These are phyloP conservation scores for Silene conica DNA, from an alignment of 148 eudicot species.

Conservation along the genomic window DNA sequence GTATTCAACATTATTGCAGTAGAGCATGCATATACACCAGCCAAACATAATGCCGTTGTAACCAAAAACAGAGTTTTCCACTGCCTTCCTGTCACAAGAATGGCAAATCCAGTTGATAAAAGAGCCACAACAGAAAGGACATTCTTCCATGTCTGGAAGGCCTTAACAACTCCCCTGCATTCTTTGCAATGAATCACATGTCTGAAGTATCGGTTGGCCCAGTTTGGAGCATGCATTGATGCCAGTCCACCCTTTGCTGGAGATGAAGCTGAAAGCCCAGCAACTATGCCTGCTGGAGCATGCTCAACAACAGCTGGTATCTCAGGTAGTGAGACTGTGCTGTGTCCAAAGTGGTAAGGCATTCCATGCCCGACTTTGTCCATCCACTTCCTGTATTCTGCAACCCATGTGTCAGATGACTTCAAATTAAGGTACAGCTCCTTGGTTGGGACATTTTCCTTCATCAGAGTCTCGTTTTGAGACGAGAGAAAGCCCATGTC, in stretches of 20 bases:
- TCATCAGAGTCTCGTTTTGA: constrained; percentile 78
- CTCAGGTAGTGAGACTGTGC: constrained; percentile 57
- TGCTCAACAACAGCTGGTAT: constrained; percentile 87
- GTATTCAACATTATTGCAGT: constrained; percentile 67
- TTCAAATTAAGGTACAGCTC: constrained; percentile 63
- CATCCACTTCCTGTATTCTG: constrained; percentile 97
- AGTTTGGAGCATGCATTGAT: constrained; percentile 68
- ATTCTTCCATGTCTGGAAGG: constrained; percentile 62
- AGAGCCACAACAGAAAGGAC: constrained; percentile 52
- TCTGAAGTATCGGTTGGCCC: constrained; percentile 69
- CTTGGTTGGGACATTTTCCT: constrained; percentile 75
- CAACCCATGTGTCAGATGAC: constrained; percentile 94
- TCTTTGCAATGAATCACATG: constrained; percentile 89
- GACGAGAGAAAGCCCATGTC: constrained; percentile 97
- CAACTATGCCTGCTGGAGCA: constrained; percentile 89
- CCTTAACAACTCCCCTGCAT: constrained; percentile 55
- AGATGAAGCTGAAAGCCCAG: constrained; percentile 68
- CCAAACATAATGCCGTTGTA: constrained; percentile 50
- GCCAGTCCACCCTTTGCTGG: constrained; percentile 92
- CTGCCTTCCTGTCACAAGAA: constrained; percentile 63
- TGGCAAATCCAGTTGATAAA: constrained; percentile 57
- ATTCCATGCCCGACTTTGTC: constrained; percentile 98
- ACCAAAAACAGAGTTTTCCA: constrained; percentile 70
- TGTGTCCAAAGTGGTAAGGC: constrained; percentile 97
- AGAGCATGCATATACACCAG: constrained; percentile 63